A percentile compares a stretch with the other conserved stretches of the same genome.
These are phyloP conservation scores for Chlorella ohadii DNA, from an alignment of 139 green algal genomes.

Conservation along the genomic window DNA sequence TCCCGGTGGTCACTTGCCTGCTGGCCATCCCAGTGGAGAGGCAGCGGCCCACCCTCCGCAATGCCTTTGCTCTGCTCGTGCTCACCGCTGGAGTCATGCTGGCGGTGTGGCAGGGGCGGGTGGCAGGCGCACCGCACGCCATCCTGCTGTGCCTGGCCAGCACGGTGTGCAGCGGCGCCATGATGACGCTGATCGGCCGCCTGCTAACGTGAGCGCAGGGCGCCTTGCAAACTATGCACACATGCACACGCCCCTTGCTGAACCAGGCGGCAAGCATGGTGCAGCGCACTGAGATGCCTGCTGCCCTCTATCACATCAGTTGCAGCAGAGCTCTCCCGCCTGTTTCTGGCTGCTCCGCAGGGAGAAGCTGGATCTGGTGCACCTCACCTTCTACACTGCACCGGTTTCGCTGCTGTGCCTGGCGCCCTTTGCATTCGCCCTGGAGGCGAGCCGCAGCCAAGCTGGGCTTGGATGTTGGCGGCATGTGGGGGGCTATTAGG, in stretches of 20 bases:
- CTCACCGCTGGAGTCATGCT: conserved; percentile 65
- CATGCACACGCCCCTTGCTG: too few relatives aligned
- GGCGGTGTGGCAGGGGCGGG: conserved; percentile 55
- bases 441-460: neutral
- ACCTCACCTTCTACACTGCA: conserved; percentile 82
- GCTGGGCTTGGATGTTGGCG: neutral
- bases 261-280: neutral
- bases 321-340: neutral
- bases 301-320: neutral
- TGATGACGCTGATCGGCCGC: conserved; percentile 60
- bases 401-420: conserved; percentile 63
- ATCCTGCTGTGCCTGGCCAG: conserved; percentile 53
- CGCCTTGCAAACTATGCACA: neutral
- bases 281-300: neutral
- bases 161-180: conserved; percentile 54
- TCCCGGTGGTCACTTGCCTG: conserved; percentile 61
- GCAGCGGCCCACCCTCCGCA: conserved; percentile 41
- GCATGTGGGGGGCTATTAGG: neutral
- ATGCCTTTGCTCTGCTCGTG: conserved; percentile 49
- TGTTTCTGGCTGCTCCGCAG: neutral
- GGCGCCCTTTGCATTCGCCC: conserved; percentile 56
- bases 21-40: conserved; percentile 57
- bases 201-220: conserved; percentile 15
- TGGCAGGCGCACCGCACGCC: conserved; percentile 37
- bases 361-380: conserved; percentile 77